Base-by-base conservation (phyloP, 176 grass and related monocot genomes). In the Lolium perenne region DNA sequence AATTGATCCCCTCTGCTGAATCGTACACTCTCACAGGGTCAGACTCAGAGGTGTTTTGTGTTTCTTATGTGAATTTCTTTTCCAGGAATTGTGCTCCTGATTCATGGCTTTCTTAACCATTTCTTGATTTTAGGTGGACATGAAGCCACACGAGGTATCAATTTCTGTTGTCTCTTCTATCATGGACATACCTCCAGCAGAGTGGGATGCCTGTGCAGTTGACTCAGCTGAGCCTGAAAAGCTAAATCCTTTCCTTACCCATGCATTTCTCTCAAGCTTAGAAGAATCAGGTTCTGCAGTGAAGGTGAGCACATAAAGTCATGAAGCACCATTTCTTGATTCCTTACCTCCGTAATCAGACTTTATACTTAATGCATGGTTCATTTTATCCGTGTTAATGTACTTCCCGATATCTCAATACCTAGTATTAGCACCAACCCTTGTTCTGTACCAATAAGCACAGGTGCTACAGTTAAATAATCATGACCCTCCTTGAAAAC, bases 221-320 rank as follows among this genome's bases (percentile, higher is more conserved):
- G 90, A 98, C 91, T 76, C 88, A 87, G 88, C 82, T 74, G 41
- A 73, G n/a, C 78, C 60, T 65, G 86, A 89, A 61, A 85, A 84
- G 38, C 91, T 98, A 40, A 95, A 95, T 86, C 93, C 96, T 85
- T 98, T 95, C 80, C 86, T 94, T 75, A 94, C 89, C 62, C 90
- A 98, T 87, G 93, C 93, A 87, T 98, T 98, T 21, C 93, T 98
- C 67, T 94, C 91, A 55, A 92, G 93, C 82, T 95, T 98, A 91
- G 96, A 98, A 73, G 96, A 98, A 88, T 90, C 96, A 68, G 56
- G 88, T 85, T 98, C 89, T 81, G 90, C 91, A 41, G 88, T 93
- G 40, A 94, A 95, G 91, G 96, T 98, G 70, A 65, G 21, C 74
- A 32, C 15, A 62, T 79, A 21, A 78, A 82, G 0, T 65, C 15